phyloP scores from a whole-genome alignment of 164 flowering plant genomes.

The Stephania yunnanensis region DNA sequence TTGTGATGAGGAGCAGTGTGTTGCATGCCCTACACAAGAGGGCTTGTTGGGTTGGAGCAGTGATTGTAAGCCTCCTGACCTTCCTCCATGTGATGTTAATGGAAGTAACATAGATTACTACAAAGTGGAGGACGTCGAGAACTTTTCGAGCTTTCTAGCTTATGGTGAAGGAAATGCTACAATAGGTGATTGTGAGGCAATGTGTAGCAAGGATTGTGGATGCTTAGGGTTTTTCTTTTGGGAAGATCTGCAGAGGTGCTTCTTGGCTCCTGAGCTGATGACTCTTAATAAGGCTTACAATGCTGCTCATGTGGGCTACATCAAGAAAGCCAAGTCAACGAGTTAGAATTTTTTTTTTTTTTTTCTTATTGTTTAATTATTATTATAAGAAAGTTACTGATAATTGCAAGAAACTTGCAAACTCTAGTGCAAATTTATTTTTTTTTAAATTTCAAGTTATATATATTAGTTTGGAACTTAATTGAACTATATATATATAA shows the following conservation, averaged over 20 bases:
- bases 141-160: conserved; percentile 21
- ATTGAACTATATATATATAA: too few relatives aligned
- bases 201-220: conserved; percentile 36
- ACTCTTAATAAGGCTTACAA: conserved; percentile 28
- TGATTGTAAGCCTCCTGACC: conserved; percentile 19
- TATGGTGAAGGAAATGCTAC: conserved; percentile 24
- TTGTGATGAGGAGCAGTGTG: conserved; percentile 31
- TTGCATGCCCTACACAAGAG: conserved; percentile 30
- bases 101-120: background rate
- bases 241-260: conserved; percentile 30
- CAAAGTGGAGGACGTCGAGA: conserved; percentile 29
- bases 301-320: conserved; percentile 30
- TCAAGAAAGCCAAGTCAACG: conserved; percentile 14
- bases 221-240: conserved; percentile 41
- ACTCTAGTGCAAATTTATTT: too few relatives aligned
- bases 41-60: conserved; percentile 32
- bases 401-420: too few relatives aligned
- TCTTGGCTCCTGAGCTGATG: conserved; percentile 28
- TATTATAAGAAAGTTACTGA: too few relatives aligned
- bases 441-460: too few relatives aligned
- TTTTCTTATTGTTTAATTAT: too few relatives aligned
- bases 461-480: too few relatives aligned
- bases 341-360: too few relatives aligned
- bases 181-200: conserved; percentile 26
- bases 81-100: conserved; percentile 25